A percentile compares a stretch with the other conserved stretches of the same genome.
Conservation (phyloP, 495 filamentous ascomycete species). For the Cercophora sp. region DNA sequence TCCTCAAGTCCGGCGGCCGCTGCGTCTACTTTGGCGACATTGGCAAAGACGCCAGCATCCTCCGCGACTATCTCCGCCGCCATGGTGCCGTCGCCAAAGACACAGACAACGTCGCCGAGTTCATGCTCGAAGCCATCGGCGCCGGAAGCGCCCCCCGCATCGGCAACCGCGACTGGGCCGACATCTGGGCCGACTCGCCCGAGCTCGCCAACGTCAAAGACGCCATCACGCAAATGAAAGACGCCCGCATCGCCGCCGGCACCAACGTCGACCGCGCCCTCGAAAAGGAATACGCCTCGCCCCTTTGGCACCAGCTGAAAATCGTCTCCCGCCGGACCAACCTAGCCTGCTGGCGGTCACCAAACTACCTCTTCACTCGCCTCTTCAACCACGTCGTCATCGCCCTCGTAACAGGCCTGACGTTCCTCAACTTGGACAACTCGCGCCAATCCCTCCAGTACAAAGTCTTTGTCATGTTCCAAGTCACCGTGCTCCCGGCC, state of each 20-base stretch:
- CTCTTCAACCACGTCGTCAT: slow-evolving; percentile 73
- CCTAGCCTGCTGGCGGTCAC: slow-evolving; percentile 67
- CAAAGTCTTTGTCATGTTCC: slow-evolving; percentile 80
- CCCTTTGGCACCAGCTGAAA: slow-evolving; percentile 65
- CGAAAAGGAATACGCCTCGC: slow-evolving; percentile 71
- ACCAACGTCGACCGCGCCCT: slow-evolving; percentile 34
- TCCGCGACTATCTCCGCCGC: slow-evolving; percentile 45
- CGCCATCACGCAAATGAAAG: slow-evolving; percentile 64
- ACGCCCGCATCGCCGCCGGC: slow-evolving; percentile 45
- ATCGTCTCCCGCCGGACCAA: slow-evolving; percentile 61
- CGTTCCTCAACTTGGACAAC: slow-evolving; percentile 65
- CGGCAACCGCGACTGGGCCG: slow-evolving; percentile 73
- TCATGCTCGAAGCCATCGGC: slow-evolving; percentile 83
- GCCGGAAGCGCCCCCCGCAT: slow-evolving; percentile 70
- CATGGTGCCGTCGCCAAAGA: slow-evolving; percentile 51
- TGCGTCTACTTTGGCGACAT: slow-evolving; percentile 71
- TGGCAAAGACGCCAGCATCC: slow-evolving; percentile 44
- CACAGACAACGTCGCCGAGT: slow-evolving; percentile 77
- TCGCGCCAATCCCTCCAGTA: slow-evolving; percentile 68
- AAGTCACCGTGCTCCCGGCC: slow-evolving; percentile 70
- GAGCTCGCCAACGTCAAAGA: slow-evolving; percentile 66
- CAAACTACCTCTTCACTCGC: slow-evolving; percentile 73
- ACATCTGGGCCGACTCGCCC: slow-evolving; percentile 68
- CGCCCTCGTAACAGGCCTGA: slow-evolving; percentile 68
- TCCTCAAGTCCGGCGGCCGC: slow-evolving; percentile 64